Base-by-base conservation (phyloP, 1,284 basidiomycete genomes). In the Ceratobasidium theobromae region DNA sequence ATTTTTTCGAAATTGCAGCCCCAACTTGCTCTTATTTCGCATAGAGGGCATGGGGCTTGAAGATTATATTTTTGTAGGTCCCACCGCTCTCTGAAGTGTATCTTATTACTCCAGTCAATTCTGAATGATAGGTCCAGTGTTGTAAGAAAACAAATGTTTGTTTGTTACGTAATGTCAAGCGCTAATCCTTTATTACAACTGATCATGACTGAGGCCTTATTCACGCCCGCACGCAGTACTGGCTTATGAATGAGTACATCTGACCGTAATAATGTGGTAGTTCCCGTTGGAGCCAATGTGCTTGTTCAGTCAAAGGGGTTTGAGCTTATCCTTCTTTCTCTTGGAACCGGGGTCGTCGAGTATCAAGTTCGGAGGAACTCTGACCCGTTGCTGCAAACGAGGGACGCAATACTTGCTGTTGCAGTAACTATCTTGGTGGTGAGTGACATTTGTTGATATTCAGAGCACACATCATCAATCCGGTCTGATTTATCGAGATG, bases 221-320 rank as follows among this genome's bases (percentile, higher is more conserved):
- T n/a, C n/a, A n/a, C n/a, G n/a, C n/a, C n/a, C n/a, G n/a, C n/a
- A n/a, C n/a, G n/a, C n/a, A n/a, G n/a, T n/a, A n/a, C n/a, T n/a
- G n/a, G n/a, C 57, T 25, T 49, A 60, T 60, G 57, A 60, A 60
- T 60, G 57, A 32, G 28, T 32, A 21, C 45, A 49, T 27, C 27
- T 23, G 45, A 28, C 14, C 21, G 9, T n/a, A 46, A 45, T 4
- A 11, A 60, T 32, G 45, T 9, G 11, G 12, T 30, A 33, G 1
- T 14, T 18, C 3, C 9, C 11, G 18, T 30, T 4, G 11, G 32
- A 11, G 25, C 12, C 8, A 46, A 38, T 32, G 23, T 27, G n/a
- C 9, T 30, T 11, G 5, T 35, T 5, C 21, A 27, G 8, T 23
- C 32, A 8, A 60, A 49, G 21, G 43, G 43, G 2, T 25, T 60